phyloP scores from a whole-genome alignment of 139 green algal genomes.

The Coelastrella sp. region DNA sequence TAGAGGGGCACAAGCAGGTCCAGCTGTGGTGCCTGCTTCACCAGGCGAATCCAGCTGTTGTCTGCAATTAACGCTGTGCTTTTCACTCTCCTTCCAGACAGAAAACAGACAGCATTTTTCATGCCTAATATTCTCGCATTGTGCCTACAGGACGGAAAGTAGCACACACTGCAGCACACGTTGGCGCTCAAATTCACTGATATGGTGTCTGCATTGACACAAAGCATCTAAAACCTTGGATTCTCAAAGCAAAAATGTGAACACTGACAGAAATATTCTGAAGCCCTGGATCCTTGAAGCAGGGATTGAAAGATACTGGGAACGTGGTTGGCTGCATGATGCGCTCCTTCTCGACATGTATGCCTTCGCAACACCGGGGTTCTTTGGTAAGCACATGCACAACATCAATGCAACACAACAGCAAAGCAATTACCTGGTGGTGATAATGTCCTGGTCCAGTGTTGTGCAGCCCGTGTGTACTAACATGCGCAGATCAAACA shows the following conservation, averaged over 20 bases:
- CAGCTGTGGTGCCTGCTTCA: neutral
- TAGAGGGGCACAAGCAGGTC: neutral
- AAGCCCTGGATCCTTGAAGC: neutral
- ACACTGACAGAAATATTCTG: neutral
- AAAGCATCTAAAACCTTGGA: too few species aligned
- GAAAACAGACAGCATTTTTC: too few species aligned
- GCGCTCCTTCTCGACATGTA: neutral
- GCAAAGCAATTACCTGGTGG: neutral
- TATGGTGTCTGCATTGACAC: neutral
- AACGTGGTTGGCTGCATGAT: neutral
- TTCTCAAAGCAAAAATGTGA: too few species aligned
- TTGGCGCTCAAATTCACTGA: neutral
- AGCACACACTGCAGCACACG: too few species aligned
- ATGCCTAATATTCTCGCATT: too few species aligned
- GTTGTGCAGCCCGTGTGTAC: neutral
- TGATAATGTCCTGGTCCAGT: neutral
- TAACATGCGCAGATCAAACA: neutral
- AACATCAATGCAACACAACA: too few species aligned
- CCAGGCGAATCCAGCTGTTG: neutral
- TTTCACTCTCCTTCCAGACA: neutral
- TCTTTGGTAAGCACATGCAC: neutral
- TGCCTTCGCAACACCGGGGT: neutral
- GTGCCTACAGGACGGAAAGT: too few species aligned
- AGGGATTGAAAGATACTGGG: neutral
- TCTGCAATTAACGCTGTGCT: neutral